These are phyloP conservation scores for Penicillium ucsense DNA, from an alignment of 495 filamentous ascomycete genomes.

Conservation along the genomic window DNA sequence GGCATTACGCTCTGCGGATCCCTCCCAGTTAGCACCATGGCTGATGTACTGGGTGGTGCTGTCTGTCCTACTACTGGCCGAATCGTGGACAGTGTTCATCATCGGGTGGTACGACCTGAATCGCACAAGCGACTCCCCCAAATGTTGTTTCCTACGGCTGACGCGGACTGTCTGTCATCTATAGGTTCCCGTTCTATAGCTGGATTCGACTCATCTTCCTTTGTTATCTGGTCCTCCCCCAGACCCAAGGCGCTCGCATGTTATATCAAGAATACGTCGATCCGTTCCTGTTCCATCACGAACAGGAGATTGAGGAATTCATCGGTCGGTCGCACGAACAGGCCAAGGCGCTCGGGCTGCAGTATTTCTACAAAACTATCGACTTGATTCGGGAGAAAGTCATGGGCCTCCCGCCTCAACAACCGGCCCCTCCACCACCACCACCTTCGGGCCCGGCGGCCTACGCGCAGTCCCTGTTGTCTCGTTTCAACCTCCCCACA, in stretches of 20 bases:
- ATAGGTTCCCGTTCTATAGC: constrained; percentile 88
- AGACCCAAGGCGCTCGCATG: constrained; percentile 79
- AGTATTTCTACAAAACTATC: constrained; percentile 70
- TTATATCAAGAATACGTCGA: constrained; percentile 80
- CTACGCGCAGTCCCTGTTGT: constrained; percentile 73
- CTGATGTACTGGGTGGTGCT: constrained; percentile 98
- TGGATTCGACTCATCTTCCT: constrained; percentile 82
- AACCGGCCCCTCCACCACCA: constrained; percentile 38
- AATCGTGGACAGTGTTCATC: constrained; percentile 80
- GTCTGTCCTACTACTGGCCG: constrained; percentile 67
- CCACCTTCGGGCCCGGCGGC: constrained; percentile 30
- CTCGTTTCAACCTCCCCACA: constrained; percentile 73
- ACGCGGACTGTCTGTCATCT: neutral
- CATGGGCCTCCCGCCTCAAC: constrained; percentile 56
- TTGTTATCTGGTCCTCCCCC: constrained; percentile 93
- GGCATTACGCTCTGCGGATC: constrained; percentile 86
- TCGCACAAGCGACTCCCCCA: neutral
- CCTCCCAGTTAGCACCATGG: constrained; percentile 91
- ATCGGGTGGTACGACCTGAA: constrained; percentile 54
- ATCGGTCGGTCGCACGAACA: constrained; percentile 76
- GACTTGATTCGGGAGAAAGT: constrained; percentile 65
- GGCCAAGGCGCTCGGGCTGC: constrained; percentile 65
- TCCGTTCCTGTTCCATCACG: constrained; percentile 81
- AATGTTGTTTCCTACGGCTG: neutral
- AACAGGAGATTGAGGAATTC: constrained; percentile 79